Percentiles rank a stretch among this genome's conserved stretches.
Evolutionary conservation across 495 filamentous ascomycete species (phyloP).

Genomic region (Darksidea phi): DNA sequence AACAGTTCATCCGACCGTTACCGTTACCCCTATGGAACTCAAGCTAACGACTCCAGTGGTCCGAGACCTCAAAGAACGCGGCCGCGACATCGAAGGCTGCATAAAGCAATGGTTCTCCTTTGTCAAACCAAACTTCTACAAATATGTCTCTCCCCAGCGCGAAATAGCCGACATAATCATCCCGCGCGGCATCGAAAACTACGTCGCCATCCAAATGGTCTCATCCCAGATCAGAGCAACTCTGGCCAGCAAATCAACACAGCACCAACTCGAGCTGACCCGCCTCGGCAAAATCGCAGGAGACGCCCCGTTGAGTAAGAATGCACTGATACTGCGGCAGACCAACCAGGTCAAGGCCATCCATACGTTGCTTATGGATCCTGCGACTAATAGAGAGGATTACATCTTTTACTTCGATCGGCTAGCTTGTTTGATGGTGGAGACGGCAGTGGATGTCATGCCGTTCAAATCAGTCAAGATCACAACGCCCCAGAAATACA

Average conservation of each 20-base stretch:
- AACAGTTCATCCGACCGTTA: no score
- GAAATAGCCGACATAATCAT: slow-evolving; percentile 83
- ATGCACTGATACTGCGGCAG: slow-evolving; percentile 67
- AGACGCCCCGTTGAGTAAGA: slow-evolving; percentile 68
- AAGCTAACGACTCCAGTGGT: slow-evolving; percentile 57
- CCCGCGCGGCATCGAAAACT: slow-evolving; percentile 89
- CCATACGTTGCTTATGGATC: slow-evolving; percentile 85
- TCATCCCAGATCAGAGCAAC: slow-evolving; percentile 83
- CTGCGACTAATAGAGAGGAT: slow-evolving; percentile 75
- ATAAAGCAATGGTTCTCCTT: slow-evolving; percentile 97
- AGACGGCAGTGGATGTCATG: slow-evolving; percentile 72
- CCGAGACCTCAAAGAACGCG: slow-evolving; percentile 80
- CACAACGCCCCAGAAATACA: slow-evolving; percentile 63
- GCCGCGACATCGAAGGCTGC: slow-evolving; percentile 85
- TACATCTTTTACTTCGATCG: slow-evolving; percentile 98
- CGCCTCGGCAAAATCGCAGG: slow-evolving; percentile 67
- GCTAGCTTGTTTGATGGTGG: slow-evolving; percentile 76
- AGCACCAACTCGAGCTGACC: slow-evolving; percentile 73
- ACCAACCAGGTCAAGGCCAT: slow-evolving; percentile 80
- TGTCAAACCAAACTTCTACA: slow-evolving; percentile 93
- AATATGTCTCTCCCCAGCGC: slow-evolving; percentile 86
- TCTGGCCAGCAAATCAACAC: slow-evolving; percentile 77
- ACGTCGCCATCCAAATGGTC: slow-evolving; percentile 91
- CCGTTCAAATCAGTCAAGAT: slow-evolving; percentile 61
- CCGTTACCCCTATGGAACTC: slow-evolving; percentile 13